These are phyloP conservation scores for Quercus dentata DNA, from an alignment of 306 rosid genomes.

Conservation along the genomic window DNA sequence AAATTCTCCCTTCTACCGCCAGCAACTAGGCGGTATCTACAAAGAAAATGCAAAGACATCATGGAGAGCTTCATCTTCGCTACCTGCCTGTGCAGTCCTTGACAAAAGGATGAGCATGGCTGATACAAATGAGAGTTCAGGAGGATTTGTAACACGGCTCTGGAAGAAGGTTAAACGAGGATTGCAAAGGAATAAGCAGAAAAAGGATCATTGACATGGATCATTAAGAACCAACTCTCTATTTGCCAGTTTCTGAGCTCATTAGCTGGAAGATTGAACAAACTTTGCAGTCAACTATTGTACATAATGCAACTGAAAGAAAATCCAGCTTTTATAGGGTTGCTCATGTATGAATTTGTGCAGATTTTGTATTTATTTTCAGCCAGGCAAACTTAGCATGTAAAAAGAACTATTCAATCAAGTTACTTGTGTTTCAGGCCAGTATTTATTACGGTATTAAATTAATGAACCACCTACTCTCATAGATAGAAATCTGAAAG, in stretches of 20 bases:
- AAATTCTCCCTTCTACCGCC: conserved; percentile 34
- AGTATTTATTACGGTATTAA: background rate
- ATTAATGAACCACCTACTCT: background rate
- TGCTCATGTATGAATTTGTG: background rate
- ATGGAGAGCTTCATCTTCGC: conserved; percentile 32
- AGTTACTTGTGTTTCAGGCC: background rate
- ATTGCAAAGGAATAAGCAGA: conserved; percentile 32
- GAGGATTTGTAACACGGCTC: conserved; percentile 38
- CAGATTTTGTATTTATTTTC: background rate
- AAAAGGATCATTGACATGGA: background rate
- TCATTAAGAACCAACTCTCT: too few relatives aligned
- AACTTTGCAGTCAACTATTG: background rate
- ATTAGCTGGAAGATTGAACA: background rate
- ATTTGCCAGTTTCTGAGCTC: background rate
- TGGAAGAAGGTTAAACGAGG: conserved; percentile 65
- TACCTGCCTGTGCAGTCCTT: background rate
- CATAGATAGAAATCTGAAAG: too few relatives aligned
- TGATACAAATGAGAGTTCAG: conserved; percentile 14
- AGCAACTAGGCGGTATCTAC: conserved; percentile 27
- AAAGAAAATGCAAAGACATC: conserved; percentile 27
- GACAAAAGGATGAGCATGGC: conserved; percentile 13
- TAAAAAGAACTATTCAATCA: background rate
- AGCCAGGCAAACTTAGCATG: background rate
- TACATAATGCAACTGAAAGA: background rate
- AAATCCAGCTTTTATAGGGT: background rate